These are phyloP conservation scores for Cucurbita pepo DNA, from an alignment of 306 rosid genomes.

Conservation along the genomic window DNA sequence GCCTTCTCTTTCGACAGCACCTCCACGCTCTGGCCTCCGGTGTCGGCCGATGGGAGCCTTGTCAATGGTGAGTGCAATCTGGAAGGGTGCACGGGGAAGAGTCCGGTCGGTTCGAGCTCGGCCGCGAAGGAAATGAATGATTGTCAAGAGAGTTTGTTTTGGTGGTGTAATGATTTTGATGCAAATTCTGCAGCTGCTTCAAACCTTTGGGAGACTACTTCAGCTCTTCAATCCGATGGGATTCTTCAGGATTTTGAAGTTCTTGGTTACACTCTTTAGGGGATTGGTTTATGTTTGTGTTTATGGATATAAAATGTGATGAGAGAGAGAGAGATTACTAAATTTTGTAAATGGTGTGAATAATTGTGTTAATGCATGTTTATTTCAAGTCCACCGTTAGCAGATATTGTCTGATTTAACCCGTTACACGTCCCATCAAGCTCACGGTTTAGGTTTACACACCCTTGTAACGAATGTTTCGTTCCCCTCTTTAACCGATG, in stretches of 20 bases:
- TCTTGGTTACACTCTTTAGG: neutral
- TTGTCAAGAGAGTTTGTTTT: neutral
- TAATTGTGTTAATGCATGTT: neutral
- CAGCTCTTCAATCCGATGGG: neutral
- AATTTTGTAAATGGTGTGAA: neutral
- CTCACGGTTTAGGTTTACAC: no score
- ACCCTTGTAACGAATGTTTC: rapidly evolving
- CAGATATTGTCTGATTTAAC: no score
- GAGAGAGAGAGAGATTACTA: neutral
- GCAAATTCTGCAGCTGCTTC: neutral
- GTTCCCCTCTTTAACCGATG: no score
- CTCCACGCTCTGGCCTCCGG: slow-evolving; percentile 46
- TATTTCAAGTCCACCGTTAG: no score
- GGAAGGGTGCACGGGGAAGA: neutral
- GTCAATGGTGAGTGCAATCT: neutral
- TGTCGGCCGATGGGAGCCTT: neutral
- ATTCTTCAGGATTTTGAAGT: neutral
- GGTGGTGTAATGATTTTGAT: neutral
- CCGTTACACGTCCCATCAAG: no score
- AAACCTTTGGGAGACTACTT: neutral
- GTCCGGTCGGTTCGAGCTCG: neutral
- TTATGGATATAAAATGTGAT: neutral
- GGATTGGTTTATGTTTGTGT: neutral
- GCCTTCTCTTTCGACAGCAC: slow-evolving; percentile 39
- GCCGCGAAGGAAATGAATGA: neutral